Evolutionary conservation across 2,329 filamentous ascomycete genomes (phyloP).

Genomic region (Myriosclerotinia curreyana): DNA sequence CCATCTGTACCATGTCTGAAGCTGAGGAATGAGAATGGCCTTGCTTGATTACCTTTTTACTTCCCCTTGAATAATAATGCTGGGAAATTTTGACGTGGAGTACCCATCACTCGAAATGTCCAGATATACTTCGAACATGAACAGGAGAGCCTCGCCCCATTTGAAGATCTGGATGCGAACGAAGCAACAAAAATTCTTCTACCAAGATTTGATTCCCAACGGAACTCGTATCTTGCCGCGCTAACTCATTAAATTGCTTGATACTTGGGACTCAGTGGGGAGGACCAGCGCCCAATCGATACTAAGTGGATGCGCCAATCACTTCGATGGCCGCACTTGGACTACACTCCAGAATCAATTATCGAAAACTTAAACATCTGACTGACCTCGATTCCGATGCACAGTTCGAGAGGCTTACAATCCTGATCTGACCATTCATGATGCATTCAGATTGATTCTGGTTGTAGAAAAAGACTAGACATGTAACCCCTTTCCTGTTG

Average conservation of each 20-base stretch:
- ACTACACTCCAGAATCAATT: not conserved
- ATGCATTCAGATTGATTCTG: not conserved
- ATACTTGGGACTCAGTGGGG: not conserved
- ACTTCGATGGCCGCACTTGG: not conserved
- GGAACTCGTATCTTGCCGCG: not conserved
- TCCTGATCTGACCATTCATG: not conserved
- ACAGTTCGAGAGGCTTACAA: too few species aligned
- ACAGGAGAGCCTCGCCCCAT: too few species aligned
- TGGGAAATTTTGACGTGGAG: too few species aligned
- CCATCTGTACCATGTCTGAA: too few species aligned
- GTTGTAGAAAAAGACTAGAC: too few species aligned
- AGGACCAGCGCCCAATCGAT: not conserved
- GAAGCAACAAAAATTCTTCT: too few species aligned
- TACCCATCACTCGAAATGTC: too few species aligned
- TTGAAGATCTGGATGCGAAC: too few species aligned
- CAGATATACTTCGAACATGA: too few species aligned
- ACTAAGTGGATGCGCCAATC: not conserved
- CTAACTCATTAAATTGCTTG: not conserved
- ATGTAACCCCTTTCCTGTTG: not conserved
- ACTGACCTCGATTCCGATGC: not conserved
- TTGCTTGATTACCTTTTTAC: too few species aligned
- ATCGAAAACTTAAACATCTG: not conserved
- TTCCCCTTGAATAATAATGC: too few species aligned
- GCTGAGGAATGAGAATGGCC: too few species aligned
- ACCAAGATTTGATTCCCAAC: not conserved